Evolutionary conservation across 768 basidiomycete genomes (phyloP).

Genomic region (Lactarius hatsudake): DNA sequence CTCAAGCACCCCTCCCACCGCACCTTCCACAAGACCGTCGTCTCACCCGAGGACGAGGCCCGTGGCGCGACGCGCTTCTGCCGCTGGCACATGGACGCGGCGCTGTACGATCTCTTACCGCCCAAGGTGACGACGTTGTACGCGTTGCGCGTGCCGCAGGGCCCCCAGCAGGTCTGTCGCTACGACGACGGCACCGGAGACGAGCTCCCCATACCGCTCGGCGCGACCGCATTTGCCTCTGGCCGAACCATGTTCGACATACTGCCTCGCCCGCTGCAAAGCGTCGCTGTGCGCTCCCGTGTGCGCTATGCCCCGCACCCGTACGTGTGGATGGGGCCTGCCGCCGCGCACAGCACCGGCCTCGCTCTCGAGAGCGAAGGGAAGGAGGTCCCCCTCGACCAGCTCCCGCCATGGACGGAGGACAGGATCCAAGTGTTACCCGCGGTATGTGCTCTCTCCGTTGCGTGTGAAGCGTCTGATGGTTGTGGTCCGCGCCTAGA

Average conservation of each 20-base stretch:
- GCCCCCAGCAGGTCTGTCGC: constrained; percentile 58
- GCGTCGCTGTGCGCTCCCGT: constrained; percentile 66
- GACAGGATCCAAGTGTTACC: constrained; percentile 70
- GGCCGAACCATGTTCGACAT: constrained; percentile 83
- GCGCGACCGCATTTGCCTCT: constrained; percentile 78
- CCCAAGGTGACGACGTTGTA: constrained; percentile 84
- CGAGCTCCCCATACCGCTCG: constrained; percentile 72
- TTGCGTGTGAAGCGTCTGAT: constrained; percentile 1
- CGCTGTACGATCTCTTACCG: constrained; percentile 69
- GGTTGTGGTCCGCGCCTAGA: constrained; percentile 36
- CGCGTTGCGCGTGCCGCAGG: constrained; percentile 66
- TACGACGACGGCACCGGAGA: constrained; percentile 88
- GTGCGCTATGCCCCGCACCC: constrained; percentile 82
- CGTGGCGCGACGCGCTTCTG: constrained; percentile 77
- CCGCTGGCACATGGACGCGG: constrained; percentile 90
- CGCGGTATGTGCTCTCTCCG: constrained; percentile 39
- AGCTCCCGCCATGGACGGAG: constrained; percentile 84
- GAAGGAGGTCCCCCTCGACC: constrained; percentile 56
- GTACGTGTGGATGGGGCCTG: constrained; percentile 83
- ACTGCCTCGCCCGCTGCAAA: constrained; percentile 64
- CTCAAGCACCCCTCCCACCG: constrained; percentile 83
- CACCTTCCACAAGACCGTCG: constrained; percentile 75
- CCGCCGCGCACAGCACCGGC: constrained; percentile 68
- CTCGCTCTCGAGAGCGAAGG: constrained; percentile 78
- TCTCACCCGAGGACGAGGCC: constrained; percentile 68